Conservation (phyloP, 139 green algal genomes). For the Cymbomonas tetramitiformis region DNA sequence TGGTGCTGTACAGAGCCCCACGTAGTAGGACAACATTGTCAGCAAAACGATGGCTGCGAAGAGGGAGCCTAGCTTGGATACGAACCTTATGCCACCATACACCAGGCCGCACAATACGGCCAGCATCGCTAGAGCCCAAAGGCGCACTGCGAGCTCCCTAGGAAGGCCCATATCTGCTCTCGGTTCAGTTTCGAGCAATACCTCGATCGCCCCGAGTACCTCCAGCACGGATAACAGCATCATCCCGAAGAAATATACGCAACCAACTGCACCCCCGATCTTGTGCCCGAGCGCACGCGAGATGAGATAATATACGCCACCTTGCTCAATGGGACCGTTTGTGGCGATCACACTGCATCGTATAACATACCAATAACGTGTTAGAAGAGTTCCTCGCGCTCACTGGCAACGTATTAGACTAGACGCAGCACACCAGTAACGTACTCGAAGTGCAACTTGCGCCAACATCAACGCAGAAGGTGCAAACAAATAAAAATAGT, state of each 20-base stretch:
- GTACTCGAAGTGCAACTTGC: too few relatives aligned
- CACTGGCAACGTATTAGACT: too few relatives aligned
- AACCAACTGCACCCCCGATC: slow-evolving; percentile 14
- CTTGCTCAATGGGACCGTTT: slow-evolving; percentile 12
- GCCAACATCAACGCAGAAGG: too few relatives aligned
- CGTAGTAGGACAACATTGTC: slow-evolving; percentile 11
- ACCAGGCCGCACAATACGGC: neutral
- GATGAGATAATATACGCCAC: slow-evolving; percentile 22
- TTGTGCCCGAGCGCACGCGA: slow-evolving; percentile 5
- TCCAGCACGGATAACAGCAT: slow-evolving; percentile 11
- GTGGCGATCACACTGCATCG: slow-evolving; percentile 14
- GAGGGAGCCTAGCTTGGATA: slow-evolving; percentile 8
- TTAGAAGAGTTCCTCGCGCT: too few relatives aligned
- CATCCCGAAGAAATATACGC: slow-evolving; percentile 17
- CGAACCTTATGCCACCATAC: slow-evolving; percentile 7
- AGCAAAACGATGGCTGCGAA: slow-evolving; percentile 4
- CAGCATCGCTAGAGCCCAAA: neutral
- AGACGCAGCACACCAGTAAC: too few relatives aligned
- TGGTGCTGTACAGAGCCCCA: slow-evolving; percentile 3
- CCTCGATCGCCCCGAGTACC: slow-evolving; percentile 12
- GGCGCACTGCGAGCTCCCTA: neutral
- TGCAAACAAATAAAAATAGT: too few relatives aligned
- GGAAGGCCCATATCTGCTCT: neutral
- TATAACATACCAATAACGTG: too few relatives aligned
- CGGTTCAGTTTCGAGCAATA: slow-evolving; percentile 3